phyloP scores from a whole-genome alignment of 208 protist species.

The Trypanosoma grayi region DNA sequence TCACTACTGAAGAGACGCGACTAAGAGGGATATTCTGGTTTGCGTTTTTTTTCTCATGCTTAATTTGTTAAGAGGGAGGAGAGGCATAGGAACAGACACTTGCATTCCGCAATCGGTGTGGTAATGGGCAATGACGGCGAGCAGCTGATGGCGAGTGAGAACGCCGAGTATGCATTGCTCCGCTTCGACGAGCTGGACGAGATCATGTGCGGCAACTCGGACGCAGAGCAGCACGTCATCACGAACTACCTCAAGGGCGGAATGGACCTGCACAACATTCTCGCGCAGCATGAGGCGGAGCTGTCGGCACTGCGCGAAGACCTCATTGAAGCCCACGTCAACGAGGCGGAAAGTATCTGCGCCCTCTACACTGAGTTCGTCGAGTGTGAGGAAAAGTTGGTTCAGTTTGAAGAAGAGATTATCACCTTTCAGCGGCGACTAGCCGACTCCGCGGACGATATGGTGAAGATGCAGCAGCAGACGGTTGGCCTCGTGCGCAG shows the following conservation, averaged over 20 bases:
- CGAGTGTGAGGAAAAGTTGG: conserved; percentile 70
- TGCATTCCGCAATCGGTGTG: too few species aligned
- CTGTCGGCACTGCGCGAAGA: conserved; percentile 50
- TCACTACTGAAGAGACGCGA: too few species aligned
- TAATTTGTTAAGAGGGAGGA: neutral
- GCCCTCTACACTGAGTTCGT: conserved; percentile 66
- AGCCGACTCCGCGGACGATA: conserved; percentile 71
- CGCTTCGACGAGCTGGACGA: conserved; percentile 71
- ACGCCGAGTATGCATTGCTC: conserved; percentile 41
- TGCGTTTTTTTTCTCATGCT: neutral
- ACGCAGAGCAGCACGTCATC: conserved; percentile 40
- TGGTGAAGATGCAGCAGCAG: conserved; percentile 81
- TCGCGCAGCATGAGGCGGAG: conserved; percentile 60
- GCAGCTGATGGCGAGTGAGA: conserved; percentile 18
- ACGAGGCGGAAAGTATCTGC: conserved; percentile 55
- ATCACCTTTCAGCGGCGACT: conserved; percentile 75
- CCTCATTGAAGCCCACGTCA: conserved; percentile 64
- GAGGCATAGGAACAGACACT: neutral
- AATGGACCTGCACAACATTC: conserved; percentile 39
- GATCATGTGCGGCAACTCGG: conserved; percentile 45
- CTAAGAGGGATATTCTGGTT: too few species aligned
- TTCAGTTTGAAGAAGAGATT: conserved; percentile 83
- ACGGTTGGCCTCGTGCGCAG: conserved; percentile 62
- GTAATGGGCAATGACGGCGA: neutral
- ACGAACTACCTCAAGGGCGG: conserved; percentile 51